Evolutionary conservation across 2,329 filamentous ascomycete genomes (phyloP).

Genomic region (Ceratocystis smalleyi): DNA sequence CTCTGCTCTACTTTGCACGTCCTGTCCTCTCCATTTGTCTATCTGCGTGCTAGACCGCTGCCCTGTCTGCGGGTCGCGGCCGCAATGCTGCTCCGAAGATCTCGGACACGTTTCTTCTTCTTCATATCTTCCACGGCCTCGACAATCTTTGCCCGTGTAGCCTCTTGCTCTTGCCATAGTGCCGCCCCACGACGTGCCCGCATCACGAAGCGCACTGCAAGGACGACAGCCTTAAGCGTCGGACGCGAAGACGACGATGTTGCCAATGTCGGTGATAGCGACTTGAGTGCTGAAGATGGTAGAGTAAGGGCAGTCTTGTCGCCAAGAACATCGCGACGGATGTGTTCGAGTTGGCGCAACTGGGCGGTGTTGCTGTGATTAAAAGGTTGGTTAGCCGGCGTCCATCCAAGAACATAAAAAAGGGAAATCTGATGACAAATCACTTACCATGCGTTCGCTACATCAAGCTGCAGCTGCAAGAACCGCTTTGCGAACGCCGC

Average conservation of each 20-base stretch:
- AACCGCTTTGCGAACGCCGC: slow-evolving; percentile 78
- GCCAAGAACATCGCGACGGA: slow-evolving; percentile 37
- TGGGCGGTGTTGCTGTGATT: slow-evolving; percentile 71
- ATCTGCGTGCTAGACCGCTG: not conserved
- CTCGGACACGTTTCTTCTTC: slow-evolving; percentile 30
- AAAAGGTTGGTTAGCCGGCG: slow-evolving; percentile 8
- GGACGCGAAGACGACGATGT: slow-evolving; percentile 13
- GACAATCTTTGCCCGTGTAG: slow-evolving; percentile 33
- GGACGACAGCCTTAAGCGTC: slow-evolving; percentile 32
- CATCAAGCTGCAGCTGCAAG: slow-evolving; percentile 60
- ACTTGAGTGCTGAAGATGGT: slow-evolving; percentile 10
- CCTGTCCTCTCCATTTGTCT: not conserved
- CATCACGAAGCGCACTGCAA: slow-evolving; percentile 37
- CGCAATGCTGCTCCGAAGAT: slow-evolving; percentile 1
- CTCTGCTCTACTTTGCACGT: not conserved
- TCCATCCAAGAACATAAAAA: not conserved
- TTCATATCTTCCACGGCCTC: slow-evolving; percentile 33
- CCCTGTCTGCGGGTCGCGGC: slow-evolving; percentile 23
- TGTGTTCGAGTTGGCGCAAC: slow-evolving; percentile 67
- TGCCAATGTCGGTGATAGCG: slow-evolving; percentile 7
- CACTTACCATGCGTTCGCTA: slow-evolving; percentile 81
- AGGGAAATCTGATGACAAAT: slow-evolving; percentile 10
- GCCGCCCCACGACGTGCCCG: slow-evolving; percentile 33
- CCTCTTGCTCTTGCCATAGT: slow-evolving; percentile 37
- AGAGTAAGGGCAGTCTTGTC: slow-evolving; percentile 23